phyloP scores from a whole-genome alignment of 1,284 basidiomycete genomes.

The Boletus semigastroideus region DNA sequence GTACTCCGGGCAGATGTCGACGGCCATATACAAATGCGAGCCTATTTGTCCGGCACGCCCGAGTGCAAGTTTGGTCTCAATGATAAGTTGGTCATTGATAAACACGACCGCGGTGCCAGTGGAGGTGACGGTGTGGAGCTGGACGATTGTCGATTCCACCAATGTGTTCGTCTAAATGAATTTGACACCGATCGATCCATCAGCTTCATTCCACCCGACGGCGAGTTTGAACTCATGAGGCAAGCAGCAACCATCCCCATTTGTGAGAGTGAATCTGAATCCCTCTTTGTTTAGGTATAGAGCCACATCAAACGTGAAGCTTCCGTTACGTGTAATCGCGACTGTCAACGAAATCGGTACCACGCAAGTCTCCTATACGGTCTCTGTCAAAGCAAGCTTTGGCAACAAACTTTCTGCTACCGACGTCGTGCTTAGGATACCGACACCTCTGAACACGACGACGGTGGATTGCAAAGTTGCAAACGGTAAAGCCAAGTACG shows the following conservation, averaged over 20 bases:
- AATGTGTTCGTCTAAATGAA: conserved; percentile 93
- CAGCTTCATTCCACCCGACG: conserved; percentile 97
- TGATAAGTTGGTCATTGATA: conserved; percentile 96
- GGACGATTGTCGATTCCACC: conserved; percentile 98
- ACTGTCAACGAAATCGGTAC: conserved; percentile 94
- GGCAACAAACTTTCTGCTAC: conserved; percentile 91
- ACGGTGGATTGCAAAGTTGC: conserved; percentile 89
- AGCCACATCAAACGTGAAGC: conserved; percentile 92
- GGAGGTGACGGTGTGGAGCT: conserved; percentile 84
- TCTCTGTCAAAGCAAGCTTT: conserved; percentile 89
- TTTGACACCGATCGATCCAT: conserved; percentile 94
- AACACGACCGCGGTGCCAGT: conserved; percentile 62
- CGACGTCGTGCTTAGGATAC: conserved; percentile 90
- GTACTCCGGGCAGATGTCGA: conserved; percentile 96
- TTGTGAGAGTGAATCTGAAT: conserved; percentile 4
- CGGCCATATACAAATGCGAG: conserved; percentile 97
- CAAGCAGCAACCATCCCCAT: conserved; percentile 29
- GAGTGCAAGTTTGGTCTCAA: conserved; percentile 99
- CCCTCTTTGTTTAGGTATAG: conserved; percentile 68
- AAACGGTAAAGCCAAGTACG: conserved; percentile 96
- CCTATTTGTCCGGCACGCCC: conserved; percentile 93
- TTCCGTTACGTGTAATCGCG: conserved; percentile 88
- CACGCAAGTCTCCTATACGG: conserved; percentile 86
- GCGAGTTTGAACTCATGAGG: conserved; percentile 99
- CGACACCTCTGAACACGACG: conserved; percentile 93